Evolutionary conservation across 495 filamentous ascomycete genomes (phyloP).

Genomic region (Ascodesmis nigricans): DNA sequence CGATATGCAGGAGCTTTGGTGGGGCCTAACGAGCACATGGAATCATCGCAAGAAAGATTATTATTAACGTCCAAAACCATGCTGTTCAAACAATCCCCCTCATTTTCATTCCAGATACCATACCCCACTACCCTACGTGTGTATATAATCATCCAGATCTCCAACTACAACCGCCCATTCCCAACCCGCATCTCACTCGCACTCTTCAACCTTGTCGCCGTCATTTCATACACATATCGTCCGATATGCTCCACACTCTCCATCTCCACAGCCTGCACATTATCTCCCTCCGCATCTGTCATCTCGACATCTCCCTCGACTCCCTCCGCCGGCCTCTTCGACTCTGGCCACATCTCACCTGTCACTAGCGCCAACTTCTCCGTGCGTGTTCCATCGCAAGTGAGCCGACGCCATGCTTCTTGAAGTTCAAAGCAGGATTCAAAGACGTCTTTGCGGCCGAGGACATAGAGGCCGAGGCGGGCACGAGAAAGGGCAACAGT

Average conservation of each 20-base stretch:
- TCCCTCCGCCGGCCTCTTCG: conserved; percentile 35
- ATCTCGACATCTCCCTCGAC: conserved; percentile 27
- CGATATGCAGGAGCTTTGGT: too few relatives aligned
- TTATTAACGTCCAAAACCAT: too few relatives aligned
- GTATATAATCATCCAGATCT: neutral
- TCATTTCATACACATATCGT: conserved; percentile 96
- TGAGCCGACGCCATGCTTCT: conserved; percentile 58
- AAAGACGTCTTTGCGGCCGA: conserved; percentile 76
- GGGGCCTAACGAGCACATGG: too few relatives aligned
- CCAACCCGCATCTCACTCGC: too few relatives aligned
- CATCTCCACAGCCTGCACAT: conserved; percentile 39
- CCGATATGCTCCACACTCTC: conserved; percentile 83
- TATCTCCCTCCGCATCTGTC: conserved; percentile 24
- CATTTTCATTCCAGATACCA: too few relatives aligned
- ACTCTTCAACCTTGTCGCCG: conserved; percentile 56
- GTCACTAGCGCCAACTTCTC: conserved; percentile 61
- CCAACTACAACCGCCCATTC: neutral
- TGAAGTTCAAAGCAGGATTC: conserved; percentile 71
- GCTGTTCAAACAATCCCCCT: too few relatives aligned
- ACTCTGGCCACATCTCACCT: conserved; percentile 65
- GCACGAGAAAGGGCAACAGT: conserved; percentile 94
- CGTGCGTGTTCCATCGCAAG: conserved; percentile 43
- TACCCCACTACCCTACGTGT: too few relatives aligned
- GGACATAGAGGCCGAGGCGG: conserved; percentile 74
- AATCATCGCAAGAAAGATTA: too few relatives aligned